Evolutionary conservation across 1,284 basidiomycete species (phyloP), one percentile per base, ranked within the genome.

Genomic region (Moniliella sp.): DNA sequence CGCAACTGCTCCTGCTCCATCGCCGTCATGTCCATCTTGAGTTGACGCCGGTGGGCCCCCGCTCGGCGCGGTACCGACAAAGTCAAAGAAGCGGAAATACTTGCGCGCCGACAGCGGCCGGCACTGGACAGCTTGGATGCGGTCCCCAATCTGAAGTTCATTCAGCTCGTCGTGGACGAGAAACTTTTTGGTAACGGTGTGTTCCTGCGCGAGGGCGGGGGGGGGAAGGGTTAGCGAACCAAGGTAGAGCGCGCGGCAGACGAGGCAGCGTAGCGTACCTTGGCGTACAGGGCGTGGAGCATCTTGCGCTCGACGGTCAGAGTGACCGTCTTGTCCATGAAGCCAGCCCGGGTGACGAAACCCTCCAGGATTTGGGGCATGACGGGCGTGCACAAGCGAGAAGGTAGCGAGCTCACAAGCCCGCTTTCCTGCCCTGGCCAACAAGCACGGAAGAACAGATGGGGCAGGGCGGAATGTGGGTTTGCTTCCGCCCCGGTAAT

Each of bases 241-340:
- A 12, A 5, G 3, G 11, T 7, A 27, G 17, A 25, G 15, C 3
- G n/a, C 15, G 18, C 14, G 7, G n/a, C 5, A 1, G n/a, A 17
- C 29, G 27, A 30, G n/a, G 2, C 15, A 10, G 5, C 23, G 18
- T 18, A 15, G 12, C 48, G 11, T 28, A 48, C 46, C 42, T 55
- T 55, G 39, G 46, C 42, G 1, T 52, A 44, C 30, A 47, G 50
- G 1, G 52, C 46, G 28, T 53, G 52, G 27, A 40, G 40, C 36
- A 52, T 37, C 17, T 40, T 33, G 12, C 45, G 43, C 27, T 45
- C 44, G 13, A 55, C 52, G 10, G 43, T 48, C 39, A 55, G 43
- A 1, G 52, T 55, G 32, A 53, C 52, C 7, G 52, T 55, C 35
- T 55, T 55, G 26, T 44, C 48, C 52, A 55, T 55, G 12, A 46